Evolutionary conservation across 768 basidiomycete genomes (phyloP).

Genomic region (Collybia mongolica): DNA sequence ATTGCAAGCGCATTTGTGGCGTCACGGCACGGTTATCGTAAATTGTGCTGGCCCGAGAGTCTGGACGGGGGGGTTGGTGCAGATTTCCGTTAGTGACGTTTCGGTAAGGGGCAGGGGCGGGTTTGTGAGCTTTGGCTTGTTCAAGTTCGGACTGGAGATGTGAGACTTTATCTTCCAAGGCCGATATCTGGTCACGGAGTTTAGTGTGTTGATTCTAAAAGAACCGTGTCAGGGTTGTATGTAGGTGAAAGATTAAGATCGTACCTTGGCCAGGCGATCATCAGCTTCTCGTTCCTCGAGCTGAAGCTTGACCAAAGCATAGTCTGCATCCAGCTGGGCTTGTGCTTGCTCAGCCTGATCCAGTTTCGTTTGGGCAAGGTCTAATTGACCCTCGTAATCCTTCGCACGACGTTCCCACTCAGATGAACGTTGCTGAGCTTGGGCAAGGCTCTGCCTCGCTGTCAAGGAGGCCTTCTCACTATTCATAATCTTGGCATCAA

Average conservation of each 20-base stretch:
- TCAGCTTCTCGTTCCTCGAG: conserved; percentile 77
- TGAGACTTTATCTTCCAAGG: conserved; percentile 58
- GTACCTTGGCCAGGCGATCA: conserved; percentile 65
- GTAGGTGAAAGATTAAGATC: conserved; percentile 3
- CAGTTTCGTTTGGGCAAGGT: conserved; percentile 54
- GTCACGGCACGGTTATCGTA: conserved; percentile 52
- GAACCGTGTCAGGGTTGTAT: conserved; percentile 1
- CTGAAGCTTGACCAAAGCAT: conserved; percentile 63
- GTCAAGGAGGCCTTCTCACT: conserved; percentile 58
- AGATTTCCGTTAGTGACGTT: conserved; percentile 40
- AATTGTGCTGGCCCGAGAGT: conserved; percentile 70
- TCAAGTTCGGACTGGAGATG: conserved; percentile 60
- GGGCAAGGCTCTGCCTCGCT: conserved; percentile 61
- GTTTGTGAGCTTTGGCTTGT: conserved; percentile 35
- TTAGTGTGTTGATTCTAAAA: conserved; percentile 69
- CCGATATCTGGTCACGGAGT: conserved; percentile 62
- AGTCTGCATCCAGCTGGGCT: conserved; percentile 68
- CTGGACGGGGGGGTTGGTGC: conserved; percentile 59
- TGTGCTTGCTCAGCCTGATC: conserved; percentile 68
- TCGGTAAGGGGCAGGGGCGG: conserved; percentile 34
- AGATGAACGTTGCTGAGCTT: conserved; percentile 73
- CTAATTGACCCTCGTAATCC: conserved; percentile 65
- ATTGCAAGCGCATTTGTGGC: conserved; percentile 39
- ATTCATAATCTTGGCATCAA: conserved; percentile 59
- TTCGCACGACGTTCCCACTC: conserved; percentile 84